These are phyloP conservation scores for Diplotaxis tenuifolia DNA, from an alignment of 345 rosid genomes.

Conservation along the genomic window DNA sequence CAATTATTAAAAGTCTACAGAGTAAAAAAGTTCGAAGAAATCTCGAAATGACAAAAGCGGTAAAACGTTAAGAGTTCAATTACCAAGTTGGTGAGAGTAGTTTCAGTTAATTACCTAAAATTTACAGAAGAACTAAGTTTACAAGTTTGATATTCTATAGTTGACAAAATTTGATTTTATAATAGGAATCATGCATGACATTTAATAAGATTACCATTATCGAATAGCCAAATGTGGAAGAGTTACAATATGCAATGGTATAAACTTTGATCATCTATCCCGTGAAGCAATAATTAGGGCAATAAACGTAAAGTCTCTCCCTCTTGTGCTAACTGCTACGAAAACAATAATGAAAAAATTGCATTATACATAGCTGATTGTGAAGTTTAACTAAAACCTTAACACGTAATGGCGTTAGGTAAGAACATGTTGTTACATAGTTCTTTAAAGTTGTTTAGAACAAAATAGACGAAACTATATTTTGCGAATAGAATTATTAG, in stretches of 20 bases:
- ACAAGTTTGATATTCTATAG: not conserved
- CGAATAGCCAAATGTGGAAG: slow-evolving; percentile 10
- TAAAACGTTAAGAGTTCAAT: slow-evolving; percentile 1
- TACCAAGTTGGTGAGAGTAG: not conserved
- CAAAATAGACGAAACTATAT: not conserved
- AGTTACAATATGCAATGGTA: not conserved
- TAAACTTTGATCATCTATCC: not conserved
- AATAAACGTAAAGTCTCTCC: not conserved
- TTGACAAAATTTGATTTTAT: not conserved
- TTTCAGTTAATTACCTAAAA: not conserved
- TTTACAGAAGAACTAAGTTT: not conserved
- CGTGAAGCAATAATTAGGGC: not conserved
- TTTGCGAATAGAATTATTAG: not conserved
- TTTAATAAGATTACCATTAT: not conserved
- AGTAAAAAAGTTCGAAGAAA: not conserved
- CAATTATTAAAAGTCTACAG: not conserved
- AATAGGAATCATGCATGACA: not conserved
- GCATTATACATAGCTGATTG: slow-evolving; percentile 41
- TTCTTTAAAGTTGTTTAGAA: not conserved
- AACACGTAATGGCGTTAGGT: too few species aligned
- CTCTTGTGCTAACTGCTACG: slow-evolving; percentile 37
- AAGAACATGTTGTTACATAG: not conserved
- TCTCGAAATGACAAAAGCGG: slow-evolving; percentile 3
- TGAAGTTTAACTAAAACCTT: too few species aligned
- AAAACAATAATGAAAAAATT: slow-evolving; percentile 45